phyloP scores from a whole-genome alignment of 2,329 filamentous ascomycete genomes.

The Fusarium sp. region DNA sequence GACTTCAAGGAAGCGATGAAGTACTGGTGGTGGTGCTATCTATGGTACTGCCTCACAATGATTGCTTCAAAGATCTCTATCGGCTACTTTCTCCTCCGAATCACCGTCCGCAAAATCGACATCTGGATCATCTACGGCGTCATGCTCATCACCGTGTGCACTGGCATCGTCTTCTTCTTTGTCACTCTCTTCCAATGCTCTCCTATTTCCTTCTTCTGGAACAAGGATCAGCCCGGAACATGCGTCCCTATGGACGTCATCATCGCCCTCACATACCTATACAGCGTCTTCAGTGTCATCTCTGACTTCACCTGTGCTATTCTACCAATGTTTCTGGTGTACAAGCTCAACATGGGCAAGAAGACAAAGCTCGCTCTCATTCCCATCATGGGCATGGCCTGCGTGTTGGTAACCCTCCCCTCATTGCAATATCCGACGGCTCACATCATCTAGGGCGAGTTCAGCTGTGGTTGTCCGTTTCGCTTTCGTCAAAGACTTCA shows the following conservation, averaged over 20 bases:
- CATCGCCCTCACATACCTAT: conserved; percentile 61
- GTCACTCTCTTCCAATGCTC: conserved; percentile 53
- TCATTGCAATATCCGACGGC: neutral
- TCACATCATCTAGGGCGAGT: conserved; percentile 51
- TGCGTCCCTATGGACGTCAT: conserved; percentile 56
- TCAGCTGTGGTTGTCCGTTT: conserved; percentile 55
- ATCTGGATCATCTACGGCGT: conserved; percentile 50
- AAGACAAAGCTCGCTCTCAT: conserved; percentile 62
- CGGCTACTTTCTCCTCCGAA: conserved; percentile 54
- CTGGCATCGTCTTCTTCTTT: conserved; percentile 54
- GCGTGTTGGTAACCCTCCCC: conserved; percentile 50
- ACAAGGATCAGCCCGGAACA: conserved; percentile 46
- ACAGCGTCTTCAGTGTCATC: conserved; percentile 59
- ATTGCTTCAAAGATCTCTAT: conserved; percentile 54
- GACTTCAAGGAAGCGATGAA: conserved; percentile 48
- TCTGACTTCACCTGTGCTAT: conserved; percentile 63
- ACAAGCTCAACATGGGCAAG: conserved; percentile 62
- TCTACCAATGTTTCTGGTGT: conserved; percentile 63
- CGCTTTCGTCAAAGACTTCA: conserved; percentile 50
- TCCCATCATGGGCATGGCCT: conserved; percentile 64
- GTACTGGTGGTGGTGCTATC: conserved; percentile 53
- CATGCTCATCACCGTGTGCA: conserved; percentile 49
- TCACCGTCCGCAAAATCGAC: conserved; percentile 49
- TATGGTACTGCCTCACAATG: conserved; percentile 51
- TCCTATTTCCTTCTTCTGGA: conserved; percentile 54